These are phyloP conservation scores for Globisporangium alternatum DNA, from an alignment of 352 stramenopile species.

Conservation along the genomic window DNA sequence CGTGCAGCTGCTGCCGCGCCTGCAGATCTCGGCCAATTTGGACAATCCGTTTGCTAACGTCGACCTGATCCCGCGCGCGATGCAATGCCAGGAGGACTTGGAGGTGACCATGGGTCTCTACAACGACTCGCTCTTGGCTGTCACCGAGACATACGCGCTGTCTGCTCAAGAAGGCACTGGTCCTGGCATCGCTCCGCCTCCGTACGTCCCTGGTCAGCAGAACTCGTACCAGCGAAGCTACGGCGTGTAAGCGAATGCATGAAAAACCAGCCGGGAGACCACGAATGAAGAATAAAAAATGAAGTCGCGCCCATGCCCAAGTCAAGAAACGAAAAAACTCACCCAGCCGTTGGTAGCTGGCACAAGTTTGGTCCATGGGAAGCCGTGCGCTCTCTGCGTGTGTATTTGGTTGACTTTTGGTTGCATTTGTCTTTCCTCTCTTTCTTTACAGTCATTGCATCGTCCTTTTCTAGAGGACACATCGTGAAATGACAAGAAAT, in stretches of 20 bases:
- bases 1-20: slow-evolving; percentile 76
- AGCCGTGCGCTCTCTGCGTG: background rate
- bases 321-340: slow-evolving; percentile 1
- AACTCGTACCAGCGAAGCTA: slow-evolving; percentile 90
- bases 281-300: slow-evolving; percentile 7
- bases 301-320: slow-evolving; percentile 6
- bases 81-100: slow-evolving; percentile 87
- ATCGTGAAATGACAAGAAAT: slow-evolving; percentile 10
- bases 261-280: background rate
- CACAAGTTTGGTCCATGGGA: background rate
- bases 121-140: slow-evolving; percentile 86
- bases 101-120: slow-evolving; percentile 87
- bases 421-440: slow-evolving; percentile 15
- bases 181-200: slow-evolving; percentile 56
- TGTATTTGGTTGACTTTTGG: slow-evolving; percentile 16
- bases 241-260: slow-evolving; percentile 47
- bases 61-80: slow-evolving; percentile 82
- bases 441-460: slow-evolving; percentile 13
- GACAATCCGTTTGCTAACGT: slow-evolving; percentile 89
- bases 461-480: slow-evolving; percentile 1
- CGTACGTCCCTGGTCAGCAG: slow-evolving; percentile 86
- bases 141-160: slow-evolving; percentile 84
- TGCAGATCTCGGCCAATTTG: slow-evolving; percentile 88
- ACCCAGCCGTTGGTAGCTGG: slow-evolving; percentile 21
- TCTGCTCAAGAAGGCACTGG: slow-evolving; percentile 63